These are phyloP conservation scores for Aspergillus puulaauensis DNA, from an alignment of 2,329 filamentous ascomycete species.

Conservation along the genomic window DNA sequence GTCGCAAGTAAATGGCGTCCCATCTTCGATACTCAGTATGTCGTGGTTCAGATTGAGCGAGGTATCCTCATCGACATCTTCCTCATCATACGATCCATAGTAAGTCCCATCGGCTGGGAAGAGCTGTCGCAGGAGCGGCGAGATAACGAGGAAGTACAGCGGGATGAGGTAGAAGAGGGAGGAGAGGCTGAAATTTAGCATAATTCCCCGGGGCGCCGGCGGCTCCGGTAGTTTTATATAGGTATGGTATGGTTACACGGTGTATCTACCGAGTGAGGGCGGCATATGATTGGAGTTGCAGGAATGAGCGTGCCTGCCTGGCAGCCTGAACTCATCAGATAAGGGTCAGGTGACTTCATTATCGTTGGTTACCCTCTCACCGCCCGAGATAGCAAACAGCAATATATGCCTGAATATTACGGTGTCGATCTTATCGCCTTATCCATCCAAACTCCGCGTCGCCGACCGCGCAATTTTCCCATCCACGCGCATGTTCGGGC, in stretches of 20 bases:
- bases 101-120: conserved; percentile 18
- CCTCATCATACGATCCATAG: conserved; percentile 13
- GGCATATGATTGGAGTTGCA: neutral
- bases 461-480: conserved; percentile 11
- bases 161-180: conserved; percentile 39
- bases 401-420: neutral
- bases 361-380: neutral
- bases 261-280: neutral
- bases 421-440: conserved; percentile 7
- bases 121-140: conserved; percentile 30
- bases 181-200: conserved; percentile 20
- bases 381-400: neutral
- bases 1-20: conserved; percentile 25
- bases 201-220: conserved; percentile 3
- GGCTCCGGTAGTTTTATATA: too few species aligned
- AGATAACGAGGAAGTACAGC: conserved; percentile 36
- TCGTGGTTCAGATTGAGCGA: conserved; percentile 20
- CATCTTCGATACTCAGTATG: conserved; percentile 38
- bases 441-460: conserved; percentile 11
- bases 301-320: neutral
- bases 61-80: neutral
- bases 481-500: conserved; percentile 2
- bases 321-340: neutral
- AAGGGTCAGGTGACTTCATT: neutral
- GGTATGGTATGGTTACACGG: neutral